Conservation (phyloP, 2,329 filamentous ascomycete species). For the Fusarium verrucosum region DNA sequence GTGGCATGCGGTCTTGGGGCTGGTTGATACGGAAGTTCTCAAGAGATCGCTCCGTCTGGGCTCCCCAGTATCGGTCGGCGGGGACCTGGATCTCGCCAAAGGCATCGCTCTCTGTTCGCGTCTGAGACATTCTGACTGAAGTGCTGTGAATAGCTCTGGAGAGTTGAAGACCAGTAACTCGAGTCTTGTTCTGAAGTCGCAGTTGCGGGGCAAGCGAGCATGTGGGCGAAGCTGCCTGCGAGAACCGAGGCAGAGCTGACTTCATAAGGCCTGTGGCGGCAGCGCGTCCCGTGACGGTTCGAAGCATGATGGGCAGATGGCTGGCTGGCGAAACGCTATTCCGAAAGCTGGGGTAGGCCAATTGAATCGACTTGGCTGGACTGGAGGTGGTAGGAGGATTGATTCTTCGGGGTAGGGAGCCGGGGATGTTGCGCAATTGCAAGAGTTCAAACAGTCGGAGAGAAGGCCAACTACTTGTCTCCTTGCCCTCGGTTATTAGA, state of each 20-base stretch:
- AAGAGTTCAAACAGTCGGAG: slow-evolving; percentile 7
- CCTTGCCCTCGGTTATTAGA: slow-evolving; percentile 24
- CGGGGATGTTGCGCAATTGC: slow-evolving; percentile 9
- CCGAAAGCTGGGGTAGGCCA: slow-evolving; percentile 19
- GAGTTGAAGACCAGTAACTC: slow-evolving; percentile 32
- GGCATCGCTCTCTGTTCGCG: slow-evolving; percentile 92
- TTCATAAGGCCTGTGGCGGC: slow-evolving; percentile 41
- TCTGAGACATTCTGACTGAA: slow-evolving; percentile 61
- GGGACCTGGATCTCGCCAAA: slow-evolving; percentile 96
- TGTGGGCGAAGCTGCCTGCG: slow-evolving; percentile 39
- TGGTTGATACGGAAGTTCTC: slow-evolving; percentile 99
- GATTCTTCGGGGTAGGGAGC: not conserved
- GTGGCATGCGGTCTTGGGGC: slow-evolving; percentile 97
- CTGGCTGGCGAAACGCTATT: slow-evolving; percentile 29
- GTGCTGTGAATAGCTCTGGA: slow-evolving; percentile 55
- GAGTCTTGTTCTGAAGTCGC: slow-evolving; percentile 33
- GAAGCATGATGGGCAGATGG: slow-evolving; percentile 42
- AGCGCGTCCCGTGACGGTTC: slow-evolving; percentile 42
- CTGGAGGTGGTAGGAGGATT: slow-evolving; percentile 1
- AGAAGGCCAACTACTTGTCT: slow-evolving; percentile 21
- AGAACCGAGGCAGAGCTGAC: slow-evolving; percentile 41
- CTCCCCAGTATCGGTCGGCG: slow-evolving; percentile 96
- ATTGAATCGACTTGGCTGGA: slow-evolving; percentile 23
- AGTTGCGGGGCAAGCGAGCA: slow-evolving; percentile 42
- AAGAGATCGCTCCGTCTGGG: slow-evolving; percentile 94